phyloP scores from a whole-genome alignment of 192 early-diverging fungal genomes.

The Backusella parvicylindrica region DNA sequence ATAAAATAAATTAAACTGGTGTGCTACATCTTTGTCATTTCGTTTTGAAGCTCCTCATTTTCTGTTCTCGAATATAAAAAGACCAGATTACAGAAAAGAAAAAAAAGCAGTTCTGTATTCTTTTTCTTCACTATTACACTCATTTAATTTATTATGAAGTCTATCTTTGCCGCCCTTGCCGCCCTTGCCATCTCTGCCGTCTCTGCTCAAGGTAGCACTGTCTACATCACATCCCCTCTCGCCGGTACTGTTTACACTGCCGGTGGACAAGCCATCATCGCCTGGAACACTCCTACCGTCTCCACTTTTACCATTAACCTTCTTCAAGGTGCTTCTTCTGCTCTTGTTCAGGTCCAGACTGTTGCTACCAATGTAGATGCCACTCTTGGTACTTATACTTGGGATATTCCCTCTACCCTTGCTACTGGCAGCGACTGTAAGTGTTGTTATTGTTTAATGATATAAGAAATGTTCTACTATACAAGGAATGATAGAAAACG shows the following conservation, averaged over 20 bases:
- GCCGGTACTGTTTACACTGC: constrained; percentile 23
- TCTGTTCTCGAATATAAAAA: background rate
- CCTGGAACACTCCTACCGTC: constrained; percentile 22
- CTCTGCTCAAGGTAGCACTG: constrained; percentile 20
- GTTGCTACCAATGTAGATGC: constrained; percentile 28
- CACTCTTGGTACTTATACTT: constrained; percentile 17
- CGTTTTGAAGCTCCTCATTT: background rate
- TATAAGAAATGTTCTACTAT: too few species aligned
- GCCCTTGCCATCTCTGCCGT: constrained; percentile 13
- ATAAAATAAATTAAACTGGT: background rate
- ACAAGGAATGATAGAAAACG: background rate
- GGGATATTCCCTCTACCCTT: constrained; percentile 30
- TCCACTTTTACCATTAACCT: constrained; percentile 25
- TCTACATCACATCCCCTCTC: constrained; percentile 28
- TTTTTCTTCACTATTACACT: constrained; percentile 3
- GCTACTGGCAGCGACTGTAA: constrained; percentile 23
- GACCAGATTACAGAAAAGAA: background rate
- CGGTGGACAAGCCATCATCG: constrained; percentile 21
- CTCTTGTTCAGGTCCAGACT: constrained; percentile 20
- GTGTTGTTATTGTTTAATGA: background rate
- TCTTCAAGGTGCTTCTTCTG: constrained; percentile 21
- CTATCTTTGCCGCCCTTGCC: constrained; percentile 4
- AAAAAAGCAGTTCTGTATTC: background rate
- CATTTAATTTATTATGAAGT: constrained; percentile 19
- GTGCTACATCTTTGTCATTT: background rate